A percentile compares a stretch with the other conserved stretches of the same genome.
Conservation (phyloP, 2,329 filamentous ascomycete genomes). For the Sclerotinia minor region DNA sequence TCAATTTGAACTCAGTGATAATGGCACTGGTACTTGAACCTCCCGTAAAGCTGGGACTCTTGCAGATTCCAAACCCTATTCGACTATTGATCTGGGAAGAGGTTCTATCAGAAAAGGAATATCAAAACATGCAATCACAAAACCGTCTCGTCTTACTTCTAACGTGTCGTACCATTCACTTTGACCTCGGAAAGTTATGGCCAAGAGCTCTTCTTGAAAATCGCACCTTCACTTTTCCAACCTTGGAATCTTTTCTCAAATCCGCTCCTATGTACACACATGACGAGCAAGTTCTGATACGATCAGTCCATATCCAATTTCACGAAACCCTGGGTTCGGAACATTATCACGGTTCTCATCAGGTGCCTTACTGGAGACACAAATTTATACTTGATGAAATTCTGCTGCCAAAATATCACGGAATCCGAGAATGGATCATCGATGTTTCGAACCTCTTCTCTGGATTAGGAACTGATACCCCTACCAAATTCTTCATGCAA, state of each 20-base stretch:
- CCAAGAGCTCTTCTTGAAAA: background rate
- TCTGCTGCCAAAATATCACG: background rate
- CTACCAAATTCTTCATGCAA: background rate
- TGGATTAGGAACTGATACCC: background rate
- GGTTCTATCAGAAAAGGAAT: background rate
- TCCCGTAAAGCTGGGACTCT: background rate
- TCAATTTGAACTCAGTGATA: background rate
- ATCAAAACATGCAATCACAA: background rate
- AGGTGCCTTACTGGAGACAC: background rate
- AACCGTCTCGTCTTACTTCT: background rate
- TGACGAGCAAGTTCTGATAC: background rate
- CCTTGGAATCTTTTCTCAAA: background rate
- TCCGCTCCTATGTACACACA: background rate
- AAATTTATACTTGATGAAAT: background rate
- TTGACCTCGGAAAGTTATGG: background rate
- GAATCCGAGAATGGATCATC: background rate
- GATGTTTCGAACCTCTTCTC: conserved; percentile 5
- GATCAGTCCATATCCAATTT: background rate
- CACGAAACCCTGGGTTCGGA: background rate
- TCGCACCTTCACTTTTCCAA: background rate
- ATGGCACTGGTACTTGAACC: background rate
- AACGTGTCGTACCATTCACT: background rate
- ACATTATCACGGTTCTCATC: background rate
- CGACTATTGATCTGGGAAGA: background rate
- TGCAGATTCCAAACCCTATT: background rate